Evolutionary conservation across 352 stramenopile genomes (phyloP), one percentile per base, ranked within the genome.

Genomic region (Phytophthora macrochlamydospora): DNA sequence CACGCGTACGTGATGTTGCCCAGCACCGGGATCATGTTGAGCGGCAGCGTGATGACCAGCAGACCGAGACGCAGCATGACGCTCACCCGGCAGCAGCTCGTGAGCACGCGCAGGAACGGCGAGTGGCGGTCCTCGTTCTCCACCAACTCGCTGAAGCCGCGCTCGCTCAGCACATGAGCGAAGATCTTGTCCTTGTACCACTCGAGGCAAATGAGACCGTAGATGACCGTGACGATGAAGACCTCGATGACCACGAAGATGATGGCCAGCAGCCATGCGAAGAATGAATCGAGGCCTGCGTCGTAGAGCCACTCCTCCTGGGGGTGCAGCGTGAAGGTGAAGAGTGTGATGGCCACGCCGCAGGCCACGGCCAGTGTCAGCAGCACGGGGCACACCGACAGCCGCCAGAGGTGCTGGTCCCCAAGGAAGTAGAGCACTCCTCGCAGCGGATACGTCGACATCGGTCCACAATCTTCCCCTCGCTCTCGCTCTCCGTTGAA

Each of bases 141-240:
- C 44, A 86, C 75, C 33, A 85, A 51, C 12, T 85, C 70, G 24
- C 67, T 62, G 30, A 73, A 74, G 40, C 80, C 80, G 24, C 71
- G 65, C 32, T 74, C 57, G 14, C 61, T 65, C 59, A 89, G 28
- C 30, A 87, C 77, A 35, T 82, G 62, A 4, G 78, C 75, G 43
- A 89, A 89, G 51, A 89, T 78, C 54, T 77, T 75, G 65, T 87
- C 75, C 56, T 75, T 73, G 56, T 65, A 86, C 65, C 71, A 83
- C 38, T 78, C 72, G 37, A 83, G 40, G 6, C 69, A 63, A 29
- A 84, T 45, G 43, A 85, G 71, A 30, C 67, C 79, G 64, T 81
- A 87, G 45, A 89, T 66, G 46, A 84, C 11, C 18, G 73, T 85
- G 48, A 85, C 60, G 43, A 89, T 69, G 56, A 86, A 89, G 48